Conservation (phyloP, 2,329 filamentous ascomycete species). For the Pyrenochaeta sp. region DNA sequence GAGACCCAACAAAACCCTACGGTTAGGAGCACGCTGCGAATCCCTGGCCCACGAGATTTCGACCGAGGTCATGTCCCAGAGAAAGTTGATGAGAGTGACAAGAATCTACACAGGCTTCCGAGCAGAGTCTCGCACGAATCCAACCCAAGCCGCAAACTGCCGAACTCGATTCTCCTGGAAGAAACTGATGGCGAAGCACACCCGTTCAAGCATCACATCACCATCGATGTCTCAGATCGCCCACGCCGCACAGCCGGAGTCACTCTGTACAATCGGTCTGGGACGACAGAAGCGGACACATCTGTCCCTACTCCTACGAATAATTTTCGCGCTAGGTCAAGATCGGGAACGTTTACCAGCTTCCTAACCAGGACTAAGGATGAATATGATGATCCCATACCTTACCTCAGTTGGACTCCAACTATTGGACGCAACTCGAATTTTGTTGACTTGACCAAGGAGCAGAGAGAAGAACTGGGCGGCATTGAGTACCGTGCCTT, state of each 20-base stretch:
- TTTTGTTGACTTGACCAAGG: conserved; percentile 86
- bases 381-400: conserved; percentile 65
- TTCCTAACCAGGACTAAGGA: conserved; percentile 66
- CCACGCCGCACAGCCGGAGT: conserved; percentile 40
- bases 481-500: conserved; percentile 95
- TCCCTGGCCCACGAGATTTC: conserved; percentile 89
- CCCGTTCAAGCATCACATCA: conserved; percentile 64
- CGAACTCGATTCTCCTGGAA: conserved; percentile 40
- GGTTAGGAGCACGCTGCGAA: conserved; percentile 78
- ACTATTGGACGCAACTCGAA: conserved; percentile 93
- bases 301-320: conserved; percentile 22
- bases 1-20: conserved; percentile 80
- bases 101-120: conserved; percentile 32
- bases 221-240: conserved; percentile 69
- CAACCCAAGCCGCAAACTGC: conserved; percentile 25
- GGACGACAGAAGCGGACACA: conserved; percentile 18
- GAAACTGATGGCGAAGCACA: conserved; percentile 51
- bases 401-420: conserved; percentile 93
- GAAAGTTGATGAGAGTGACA: conserved; percentile 57
- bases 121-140: conserved; percentile 36
- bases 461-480: conserved; percentile 92
- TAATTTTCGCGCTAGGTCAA: conserved; percentile 37
- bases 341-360: conserved; percentile 64
- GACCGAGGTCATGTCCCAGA: conserved; percentile 81
- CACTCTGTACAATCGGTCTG: conserved; percentile 35